A percentile compares a stretch with the other conserved stretches of the same genome.
Evolutionary conservation across 2,329 filamentous ascomycete genomes (phyloP).

Genomic region (Xenoacremonium recifei): DNA sequence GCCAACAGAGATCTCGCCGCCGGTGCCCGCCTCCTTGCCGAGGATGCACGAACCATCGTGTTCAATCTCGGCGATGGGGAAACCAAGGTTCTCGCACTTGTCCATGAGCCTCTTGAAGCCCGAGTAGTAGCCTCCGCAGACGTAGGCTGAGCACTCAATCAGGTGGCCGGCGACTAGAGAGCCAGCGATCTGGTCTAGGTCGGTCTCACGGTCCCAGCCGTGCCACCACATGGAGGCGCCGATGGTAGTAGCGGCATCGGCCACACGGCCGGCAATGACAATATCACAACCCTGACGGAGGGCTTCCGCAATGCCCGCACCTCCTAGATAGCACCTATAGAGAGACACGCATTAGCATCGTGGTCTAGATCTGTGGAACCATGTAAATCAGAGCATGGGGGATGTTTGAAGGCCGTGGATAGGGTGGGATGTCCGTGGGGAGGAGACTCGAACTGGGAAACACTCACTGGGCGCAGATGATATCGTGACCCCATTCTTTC

Average conservation of each 20-base stretch:
- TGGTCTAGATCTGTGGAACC: too few relatives aligned
- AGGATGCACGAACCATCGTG: conserved; percentile 28
- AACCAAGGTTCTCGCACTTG: conserved; percentile 21
- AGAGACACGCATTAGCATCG: too few relatives aligned
- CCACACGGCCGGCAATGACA: conserved; percentile 44
- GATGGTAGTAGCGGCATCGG: conserved; percentile 49
- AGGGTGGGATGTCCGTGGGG: neutral
- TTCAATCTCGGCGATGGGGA: conserved; percentile 33
- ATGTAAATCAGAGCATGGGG: too few relatives aligned
- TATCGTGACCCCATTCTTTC: conserved; percentile 23
- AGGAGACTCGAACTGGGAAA: neutral
- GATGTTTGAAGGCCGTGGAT: neutral
- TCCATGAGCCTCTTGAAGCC: conserved; percentile 35
- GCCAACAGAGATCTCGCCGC: conserved; percentile 32
- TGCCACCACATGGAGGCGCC: conserved; percentile 55
- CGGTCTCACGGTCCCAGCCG: conserved; percentile 41
- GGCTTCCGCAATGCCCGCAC: conserved; percentile 40
- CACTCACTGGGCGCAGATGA: conserved; percentile 14
- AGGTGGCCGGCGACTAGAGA: conserved; percentile 48
- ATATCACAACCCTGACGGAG: conserved; percentile 41
- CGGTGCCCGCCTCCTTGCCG: conserved; percentile 29
- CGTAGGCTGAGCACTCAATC: conserved; percentile 52
- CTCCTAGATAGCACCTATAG: conserved; percentile 30
- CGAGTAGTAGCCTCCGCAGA: conserved; percentile 51
- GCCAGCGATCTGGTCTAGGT: conserved; percentile 47